Conservation (phyloP, 495 filamentous ascomycete genomes). For the Hypoxylon intermedium region DNA sequence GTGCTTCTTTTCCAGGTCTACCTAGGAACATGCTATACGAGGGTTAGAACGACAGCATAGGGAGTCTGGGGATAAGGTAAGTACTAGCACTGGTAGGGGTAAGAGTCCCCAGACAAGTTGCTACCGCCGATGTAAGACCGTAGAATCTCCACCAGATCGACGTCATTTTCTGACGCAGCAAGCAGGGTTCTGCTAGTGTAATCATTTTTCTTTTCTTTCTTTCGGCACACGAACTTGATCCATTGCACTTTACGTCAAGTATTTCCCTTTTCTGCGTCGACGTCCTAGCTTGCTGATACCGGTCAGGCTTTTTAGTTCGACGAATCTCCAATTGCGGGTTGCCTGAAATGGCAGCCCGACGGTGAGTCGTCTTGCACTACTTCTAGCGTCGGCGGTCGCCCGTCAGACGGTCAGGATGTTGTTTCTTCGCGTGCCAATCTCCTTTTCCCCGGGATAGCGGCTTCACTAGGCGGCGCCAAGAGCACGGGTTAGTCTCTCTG, state of each 20-base stretch:
- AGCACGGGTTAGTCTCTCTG: conserved; percentile 3
- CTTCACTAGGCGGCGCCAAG: not conserved
- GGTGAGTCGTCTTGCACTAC: conserved; percentile 3
- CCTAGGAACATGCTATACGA: too few relatives aligned
- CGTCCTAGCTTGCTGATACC: too few relatives aligned
- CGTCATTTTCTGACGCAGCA: conserved; percentile 31
- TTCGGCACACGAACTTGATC: conserved; percentile 9
- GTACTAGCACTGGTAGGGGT: not conserved
- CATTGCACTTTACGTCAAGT: conserved; percentile 35
- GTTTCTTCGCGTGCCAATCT: conserved; percentile 12
- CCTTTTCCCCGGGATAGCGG: conserved; percentile 14
- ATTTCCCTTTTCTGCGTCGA: too few relatives aligned
- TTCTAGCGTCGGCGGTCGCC: conserved; percentile 24
- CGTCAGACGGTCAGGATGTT: conserved; percentile 10
- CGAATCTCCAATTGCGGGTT: conserved; percentile 15
- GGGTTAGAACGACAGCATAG: too few relatives aligned
- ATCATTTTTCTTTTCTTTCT: not conserved
- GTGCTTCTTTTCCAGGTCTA: too few relatives aligned
- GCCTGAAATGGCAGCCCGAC: conserved; percentile 21
- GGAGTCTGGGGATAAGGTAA: too few relatives aligned
- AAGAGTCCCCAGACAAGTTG: too few relatives aligned
- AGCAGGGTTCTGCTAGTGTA: conserved; percentile 12
- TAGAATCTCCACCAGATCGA: conserved; percentile 9
- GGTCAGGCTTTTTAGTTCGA: not conserved
- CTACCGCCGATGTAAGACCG: conserved; percentile 39